Evolutionary conservation across 2,329 filamentous ascomycete genomes (phyloP).

Genomic region (Paecilomyces sp.): DNA sequence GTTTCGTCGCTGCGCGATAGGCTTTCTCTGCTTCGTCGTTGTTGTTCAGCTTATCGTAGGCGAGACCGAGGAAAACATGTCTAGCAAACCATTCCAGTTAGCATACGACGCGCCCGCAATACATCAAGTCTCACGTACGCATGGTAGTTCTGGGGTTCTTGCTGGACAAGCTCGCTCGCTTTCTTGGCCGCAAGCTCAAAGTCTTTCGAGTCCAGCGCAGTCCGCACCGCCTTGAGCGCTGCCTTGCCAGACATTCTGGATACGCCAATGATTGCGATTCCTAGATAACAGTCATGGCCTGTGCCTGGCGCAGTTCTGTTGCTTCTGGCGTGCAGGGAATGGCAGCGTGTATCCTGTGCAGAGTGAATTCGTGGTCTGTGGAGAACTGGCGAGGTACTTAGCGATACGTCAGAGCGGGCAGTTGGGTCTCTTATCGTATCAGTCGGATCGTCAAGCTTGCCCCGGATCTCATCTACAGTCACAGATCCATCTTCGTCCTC

Average conservation of each 20-base stretch:
- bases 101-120: constrained; percentile 3
- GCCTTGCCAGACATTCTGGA: constrained; percentile 52
- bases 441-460: neutral
- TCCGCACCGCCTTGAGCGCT: constrained; percentile 72
- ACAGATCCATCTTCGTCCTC: neutral
- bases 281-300: constrained; percentile 51
- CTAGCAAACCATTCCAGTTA: constrained; percentile 33
- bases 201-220: constrained; percentile 69
- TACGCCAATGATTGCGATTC: constrained; percentile 64
- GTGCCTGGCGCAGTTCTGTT: neutral
- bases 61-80: constrained; percentile 80
- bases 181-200: constrained; percentile 68
- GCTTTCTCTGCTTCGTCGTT: constrained; percentile 66
- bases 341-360: neutral
- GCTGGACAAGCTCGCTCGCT: constrained; percentile 60
- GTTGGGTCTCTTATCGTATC: constrained; percentile 10
- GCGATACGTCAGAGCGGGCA: constrained; percentile 7
- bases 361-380: constrained; percentile 3
- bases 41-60: constrained; percentile 67
- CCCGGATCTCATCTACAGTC: neutral
- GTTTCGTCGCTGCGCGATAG: constrained; percentile 64
- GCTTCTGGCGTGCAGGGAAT: neutral
- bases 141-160: constrained; percentile 74
- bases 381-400: constrained; percentile 17
- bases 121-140: constrained; percentile 46